Evolutionary conservation across 2,329 filamentous ascomycete genomes (phyloP).

Genomic region (Paramyrothecium sp.): DNA sequence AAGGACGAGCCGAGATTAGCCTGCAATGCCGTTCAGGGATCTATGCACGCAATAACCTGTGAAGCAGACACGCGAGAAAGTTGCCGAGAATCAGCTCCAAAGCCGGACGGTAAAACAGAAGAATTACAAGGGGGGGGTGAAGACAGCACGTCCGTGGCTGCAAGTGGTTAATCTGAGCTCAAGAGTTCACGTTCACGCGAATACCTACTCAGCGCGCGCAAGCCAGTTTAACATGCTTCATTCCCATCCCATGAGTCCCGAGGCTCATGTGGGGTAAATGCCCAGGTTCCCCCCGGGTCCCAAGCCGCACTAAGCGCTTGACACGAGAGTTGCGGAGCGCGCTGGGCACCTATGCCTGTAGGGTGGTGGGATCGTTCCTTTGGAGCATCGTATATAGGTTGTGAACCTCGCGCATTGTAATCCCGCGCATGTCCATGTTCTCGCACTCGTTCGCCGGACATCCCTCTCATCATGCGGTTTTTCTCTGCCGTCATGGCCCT

Average conservation of each 20-base stretch:
- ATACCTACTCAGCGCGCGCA: neutral
- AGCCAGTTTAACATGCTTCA: neutral
- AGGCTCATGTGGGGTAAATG: slow-evolving; percentile 1
- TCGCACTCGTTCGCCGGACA: neutral
- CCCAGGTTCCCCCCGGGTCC: neutral
- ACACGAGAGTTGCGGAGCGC: slow-evolving; percentile 1
- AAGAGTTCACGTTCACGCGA: neutral
- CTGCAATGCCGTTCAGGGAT: neutral
- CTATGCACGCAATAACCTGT: neutral
- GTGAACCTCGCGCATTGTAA: neutral
- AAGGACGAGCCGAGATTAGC: neutral
- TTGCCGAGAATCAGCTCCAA: neutral
- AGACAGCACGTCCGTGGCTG: neutral
- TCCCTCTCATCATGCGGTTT: neutral
- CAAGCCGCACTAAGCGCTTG: neutral
- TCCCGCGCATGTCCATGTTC: neutral
- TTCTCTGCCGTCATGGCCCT: neutral
- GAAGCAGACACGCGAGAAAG: neutral
- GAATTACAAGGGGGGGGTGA: neutral
- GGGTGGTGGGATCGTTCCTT: neutral
- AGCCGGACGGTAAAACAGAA: neutral
- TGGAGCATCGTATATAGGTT: neutral
- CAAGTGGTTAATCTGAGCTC: neutral
- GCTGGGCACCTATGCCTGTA: neutral
- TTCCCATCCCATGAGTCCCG: neutral